A percentile compares a stretch with the other conserved stretches of the same genome.
phyloP scores from a whole-genome alignment of 441 rosid genomes.

The Capsella rubella region DNA sequence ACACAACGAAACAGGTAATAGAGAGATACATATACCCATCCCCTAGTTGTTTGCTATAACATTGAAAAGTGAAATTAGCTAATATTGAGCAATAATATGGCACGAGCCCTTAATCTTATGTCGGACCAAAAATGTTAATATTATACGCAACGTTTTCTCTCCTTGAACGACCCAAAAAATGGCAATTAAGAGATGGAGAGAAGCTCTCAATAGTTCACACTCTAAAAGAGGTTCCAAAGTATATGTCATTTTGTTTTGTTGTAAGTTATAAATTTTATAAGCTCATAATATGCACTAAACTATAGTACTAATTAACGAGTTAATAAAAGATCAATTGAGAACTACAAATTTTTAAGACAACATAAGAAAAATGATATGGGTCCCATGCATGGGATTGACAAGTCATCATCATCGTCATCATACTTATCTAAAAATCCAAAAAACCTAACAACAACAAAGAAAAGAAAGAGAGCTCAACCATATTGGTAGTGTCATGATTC shows the following conservation, averaged over 20 bases:
- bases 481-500: constrained; percentile 44
- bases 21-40: constrained; percentile 29
- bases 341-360: constrained; percentile 16
- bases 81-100: constrained; percentile 11
- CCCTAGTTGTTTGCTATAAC: constrained; percentile 30
- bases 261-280: constrained; percentile 4
- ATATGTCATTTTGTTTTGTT: constrained; percentile 21
- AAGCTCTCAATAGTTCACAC: constrained; percentile 11
- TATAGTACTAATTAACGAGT: neutral
- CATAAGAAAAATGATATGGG: constrained; percentile 47
- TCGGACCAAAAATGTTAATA: constrained; percentile 38
- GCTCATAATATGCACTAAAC: neutral
- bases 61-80: constrained; percentile 29
- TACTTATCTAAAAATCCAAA: constrained; percentile 42
- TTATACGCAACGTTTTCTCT: constrained; percentile 15
- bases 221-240: constrained; percentile 26
- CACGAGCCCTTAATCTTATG: constrained; percentile 33
- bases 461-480: constrained; percentile 35
- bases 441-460: constrained; percentile 30
- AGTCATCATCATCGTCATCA: constrained; percentile 47
- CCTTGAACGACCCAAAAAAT: constrained; percentile 19
- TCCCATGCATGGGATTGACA: constrained; percentile 46
- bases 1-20: neutral
- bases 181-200: constrained; percentile 12
- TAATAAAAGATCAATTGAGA: constrained; percentile 26